Evolutionary conservation across 257 asterid genomes (phyloP).

Genomic region (Rauvolfia tetraphylla): DNA sequence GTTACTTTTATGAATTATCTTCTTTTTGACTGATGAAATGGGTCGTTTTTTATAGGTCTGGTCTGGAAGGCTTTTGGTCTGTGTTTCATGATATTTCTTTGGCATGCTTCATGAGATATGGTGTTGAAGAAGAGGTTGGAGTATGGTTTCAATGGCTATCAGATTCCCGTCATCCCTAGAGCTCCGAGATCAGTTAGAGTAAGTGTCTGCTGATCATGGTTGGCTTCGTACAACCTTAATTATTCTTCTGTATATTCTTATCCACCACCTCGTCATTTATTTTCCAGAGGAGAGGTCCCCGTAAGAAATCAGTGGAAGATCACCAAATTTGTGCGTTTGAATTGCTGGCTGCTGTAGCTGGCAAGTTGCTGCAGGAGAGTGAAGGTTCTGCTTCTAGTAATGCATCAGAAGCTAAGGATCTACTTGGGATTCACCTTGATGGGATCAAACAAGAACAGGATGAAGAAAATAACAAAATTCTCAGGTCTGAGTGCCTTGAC

Average conservation of each 20-base stretch:
- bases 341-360: constrained; percentile 94
- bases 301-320: constrained; percentile 41
- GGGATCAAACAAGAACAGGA: constrained; percentile 29
- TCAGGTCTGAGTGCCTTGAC: constrained; percentile 55
- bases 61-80: constrained; percentile 9
- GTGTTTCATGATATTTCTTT: constrained; percentile 35
- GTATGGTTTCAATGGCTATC: constrained; percentile 75
- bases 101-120: constrained; percentile 73
- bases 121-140: constrained; percentile 78
- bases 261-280: constrained; percentile 1
- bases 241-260: constrained; percentile 2
- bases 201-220: constrained; percentile 21
- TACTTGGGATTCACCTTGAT: constrained; percentile 21
- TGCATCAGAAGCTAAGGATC: constrained; percentile 46
- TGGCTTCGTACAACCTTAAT: neutral
- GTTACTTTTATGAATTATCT: neutral
- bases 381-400: constrained; percentile 85
- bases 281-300: constrained; percentile 56
- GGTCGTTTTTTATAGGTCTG: constrained; percentile 9
- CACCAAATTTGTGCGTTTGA: constrained; percentile 81
- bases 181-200: constrained; percentile 92
- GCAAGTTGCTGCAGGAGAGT: constrained; percentile 76
- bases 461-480: constrained; percentile 37
- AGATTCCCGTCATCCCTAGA: constrained; percentile 72
- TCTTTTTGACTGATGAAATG: neutral